A percentile compares a stretch with the other conserved stretches of the same genome.
Conservation (phyloP, 805 yeast species). For the Nakazawaea wickerhamii region DNA sequence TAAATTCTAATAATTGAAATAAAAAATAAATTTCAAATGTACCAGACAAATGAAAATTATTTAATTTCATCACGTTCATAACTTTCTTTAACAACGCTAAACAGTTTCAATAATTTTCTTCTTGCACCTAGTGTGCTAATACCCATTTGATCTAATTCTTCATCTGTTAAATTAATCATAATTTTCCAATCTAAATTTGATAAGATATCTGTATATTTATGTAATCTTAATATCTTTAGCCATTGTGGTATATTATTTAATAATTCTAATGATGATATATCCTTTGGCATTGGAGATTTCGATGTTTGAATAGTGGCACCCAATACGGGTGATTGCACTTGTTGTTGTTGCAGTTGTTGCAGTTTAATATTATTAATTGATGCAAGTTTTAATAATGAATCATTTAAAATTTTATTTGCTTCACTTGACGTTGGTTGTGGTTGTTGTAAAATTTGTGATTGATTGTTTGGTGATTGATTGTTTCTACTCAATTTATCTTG, state of each 20-base stretch:
- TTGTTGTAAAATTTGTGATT: too few species aligned
- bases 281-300: constrained; percentile 43
- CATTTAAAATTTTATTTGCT: constrained; percentile 6
- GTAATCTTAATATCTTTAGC: constrained; percentile 85
- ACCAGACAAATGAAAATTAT: constrained; percentile 17
- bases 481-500: not conserved
- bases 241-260: constrained; percentile 83
- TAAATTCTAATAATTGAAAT: too few species aligned
- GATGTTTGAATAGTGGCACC: constrained; percentile 9
- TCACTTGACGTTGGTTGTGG: constrained; percentile 2
- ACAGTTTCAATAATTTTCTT: constrained; percentile 86
- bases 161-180: constrained; percentile 66
- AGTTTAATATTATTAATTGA: constrained; percentile 12
- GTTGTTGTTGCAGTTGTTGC: constrained; percentile 12
- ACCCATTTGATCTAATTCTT: constrained; percentile 67
- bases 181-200: constrained; percentile 74
- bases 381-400: constrained; percentile 9
- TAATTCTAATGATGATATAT: constrained; percentile 46
- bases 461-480: too few species aligned
- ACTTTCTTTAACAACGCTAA: constrained; percentile 68
- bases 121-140: constrained; percentile 95
- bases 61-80: constrained; percentile 9
- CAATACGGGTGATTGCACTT: constrained; percentile 4
- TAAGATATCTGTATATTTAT: constrained; percentile 86
- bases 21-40: not conserved